Evolutionary conservation across 306 rosid genomes (phyloP), one percentile per base, ranked within the genome.

Genomic region (Lathyrus sativus): DNA sequence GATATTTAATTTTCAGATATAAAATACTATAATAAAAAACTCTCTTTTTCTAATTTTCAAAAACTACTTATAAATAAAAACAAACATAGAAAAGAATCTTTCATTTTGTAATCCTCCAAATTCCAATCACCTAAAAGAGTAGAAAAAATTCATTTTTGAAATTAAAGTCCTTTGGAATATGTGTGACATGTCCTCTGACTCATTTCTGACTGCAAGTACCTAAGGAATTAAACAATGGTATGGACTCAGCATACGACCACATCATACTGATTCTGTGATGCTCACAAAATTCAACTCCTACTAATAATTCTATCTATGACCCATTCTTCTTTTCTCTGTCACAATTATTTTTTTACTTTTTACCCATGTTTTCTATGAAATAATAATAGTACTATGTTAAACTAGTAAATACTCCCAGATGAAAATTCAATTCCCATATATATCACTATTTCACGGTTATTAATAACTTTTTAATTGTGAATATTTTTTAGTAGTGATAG

Each of bases 141-240:
- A 55, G 57, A 26, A 51, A 51, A 51, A 6, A 7, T 51, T 17
- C 13, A 51, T 9, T 8, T 48, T 57, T 71, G 39, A 49, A 70
- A 53, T 41, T 51, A 18, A 71, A 28, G 37, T 57, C 12, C 62
- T 59, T 65, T 58, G 68, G 69, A 41, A 48, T 62, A 66, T n/a
- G n/a, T 59, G 70, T 72, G 74, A 50, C 69, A 39, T 65, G 58
- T 19, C 31, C 39, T 71, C 14, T 73, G 78, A 72, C 65, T 66
- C 61, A 1, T 43, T 43, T 60, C 3, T 9, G 67, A 50, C 14
- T 19, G 13, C 10, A 68, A 73, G 68, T 29, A 73, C 63, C 55
- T 45, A 68, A 68, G 73, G 79, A 79, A 74, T 68, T 79, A 68
- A 55, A 55, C 44, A 67, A 78, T 58, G 74, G 44, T 48, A 61